Evolutionary conservation across 352 stramenopile genomes (phyloP).

Genomic region (Vaucheria bursata): DNA sequence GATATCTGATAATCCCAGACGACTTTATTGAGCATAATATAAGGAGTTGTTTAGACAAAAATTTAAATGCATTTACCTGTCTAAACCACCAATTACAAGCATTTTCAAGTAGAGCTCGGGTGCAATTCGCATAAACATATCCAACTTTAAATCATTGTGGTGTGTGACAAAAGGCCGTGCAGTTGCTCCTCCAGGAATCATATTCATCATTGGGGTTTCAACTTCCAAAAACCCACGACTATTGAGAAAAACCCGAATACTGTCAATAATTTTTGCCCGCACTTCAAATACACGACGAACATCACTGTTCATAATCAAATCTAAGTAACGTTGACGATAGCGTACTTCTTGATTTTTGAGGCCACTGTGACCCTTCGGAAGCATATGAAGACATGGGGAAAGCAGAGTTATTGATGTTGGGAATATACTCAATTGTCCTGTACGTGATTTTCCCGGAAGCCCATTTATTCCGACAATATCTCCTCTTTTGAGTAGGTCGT

Average conservation of each 20-base stretch:
- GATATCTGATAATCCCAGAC: too few relatives aligned
- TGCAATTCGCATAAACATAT: conserved; percentile 88
- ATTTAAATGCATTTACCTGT: conserved; percentile 10
- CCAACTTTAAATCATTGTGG: conserved; percentile 89
- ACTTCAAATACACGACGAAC: conserved; percentile 79
- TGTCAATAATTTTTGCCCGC: conserved; percentile 69
- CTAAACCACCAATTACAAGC: conserved; percentile 54
- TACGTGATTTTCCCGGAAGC: conserved; percentile 89
- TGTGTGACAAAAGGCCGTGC: conserved; percentile 95
- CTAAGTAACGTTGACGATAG: conserved; percentile 95
- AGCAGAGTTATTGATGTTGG: conserved; percentile 78
- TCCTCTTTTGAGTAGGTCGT: conserved; percentile 74
- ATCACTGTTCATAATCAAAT: conserved; percentile 90
- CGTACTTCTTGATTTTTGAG: conserved; percentile 85
- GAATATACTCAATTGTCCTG: conserved; percentile 94
- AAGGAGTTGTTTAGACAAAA: too few relatives aligned
- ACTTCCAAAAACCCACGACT: conserved; percentile 67
- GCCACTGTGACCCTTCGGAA: conserved; percentile 67
- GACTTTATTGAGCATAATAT: too few relatives aligned
- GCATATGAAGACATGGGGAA: conserved; percentile 93
- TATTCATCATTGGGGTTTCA: conserved; percentile 98
- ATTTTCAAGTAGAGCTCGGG: conserved; percentile 97
- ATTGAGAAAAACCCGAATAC: conserved; percentile 72
- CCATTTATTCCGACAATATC: conserved; percentile 92
- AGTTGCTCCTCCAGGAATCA: conserved; percentile 87